Conservation (phyloP, 768 basidiomycete genomes). For the Mycena metata region DNA sequence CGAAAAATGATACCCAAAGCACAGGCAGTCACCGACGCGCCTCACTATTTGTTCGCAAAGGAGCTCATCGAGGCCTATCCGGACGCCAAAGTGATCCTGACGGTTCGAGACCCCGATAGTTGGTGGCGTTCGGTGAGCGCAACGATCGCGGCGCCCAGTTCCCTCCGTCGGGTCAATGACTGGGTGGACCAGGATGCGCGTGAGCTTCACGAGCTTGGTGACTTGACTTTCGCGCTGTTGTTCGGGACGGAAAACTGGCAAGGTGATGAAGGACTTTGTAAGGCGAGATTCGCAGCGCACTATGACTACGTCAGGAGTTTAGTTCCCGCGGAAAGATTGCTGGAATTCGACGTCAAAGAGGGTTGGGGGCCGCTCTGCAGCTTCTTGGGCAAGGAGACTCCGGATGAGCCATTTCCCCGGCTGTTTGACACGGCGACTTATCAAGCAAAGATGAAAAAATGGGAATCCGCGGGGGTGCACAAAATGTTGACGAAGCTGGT, state of each 20-base stretch:
- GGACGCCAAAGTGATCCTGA: constrained; percentile 13
- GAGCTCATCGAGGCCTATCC: constrained; percentile 12
- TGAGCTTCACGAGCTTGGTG: background rate
- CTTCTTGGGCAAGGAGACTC: background rate
- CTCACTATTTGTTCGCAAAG: constrained; percentile 11
- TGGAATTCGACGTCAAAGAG: constrained; percentile 6
- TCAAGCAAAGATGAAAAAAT: too few species aligned
- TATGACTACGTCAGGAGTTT: background rate
- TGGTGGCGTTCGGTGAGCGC: constrained; percentile 7
- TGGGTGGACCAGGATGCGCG: background rate
- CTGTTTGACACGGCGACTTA: too few species aligned
- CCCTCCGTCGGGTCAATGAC: background rate
- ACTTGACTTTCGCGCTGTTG: background rate
- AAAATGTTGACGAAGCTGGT: too few species aligned
- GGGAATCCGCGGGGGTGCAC: too few species aligned
- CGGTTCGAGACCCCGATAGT: constrained; percentile 9
- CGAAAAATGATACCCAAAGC: too few species aligned
- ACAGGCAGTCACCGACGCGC: constrained; percentile 15
- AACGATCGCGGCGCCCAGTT: background rate
- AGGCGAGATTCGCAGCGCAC: background rate
- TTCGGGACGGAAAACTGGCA: background rate
- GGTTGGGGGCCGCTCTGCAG: constrained; percentile 10
- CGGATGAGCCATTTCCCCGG: background rate
- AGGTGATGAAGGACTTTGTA: background rate
- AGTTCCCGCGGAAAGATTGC: constrained; percentile 11